Percentiles rank a stretch among this genome's conserved stretches.
These are phyloP conservation scores for Babesia bigemina DNA, from an alignment of 169 alveolate genomes.

Conservation along the genomic window DNA sequence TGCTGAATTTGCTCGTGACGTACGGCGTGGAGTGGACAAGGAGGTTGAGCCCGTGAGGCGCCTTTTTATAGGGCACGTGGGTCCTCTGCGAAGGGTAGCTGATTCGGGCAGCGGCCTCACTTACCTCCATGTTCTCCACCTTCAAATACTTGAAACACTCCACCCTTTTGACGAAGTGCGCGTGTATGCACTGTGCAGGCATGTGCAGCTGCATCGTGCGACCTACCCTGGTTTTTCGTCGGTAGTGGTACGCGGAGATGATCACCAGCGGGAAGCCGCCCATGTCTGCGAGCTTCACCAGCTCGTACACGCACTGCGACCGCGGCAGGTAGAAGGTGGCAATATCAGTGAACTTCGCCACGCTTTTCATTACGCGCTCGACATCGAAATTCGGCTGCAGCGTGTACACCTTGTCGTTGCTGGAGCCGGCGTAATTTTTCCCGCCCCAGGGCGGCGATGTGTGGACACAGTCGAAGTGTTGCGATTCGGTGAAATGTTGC, in stretches of 20 bases:
- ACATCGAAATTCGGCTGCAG: slow-evolving; percentile 22
- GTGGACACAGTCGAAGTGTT: slow-evolving; percentile 34
- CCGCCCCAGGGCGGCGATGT: slow-evolving; percentile 74
- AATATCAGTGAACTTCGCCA: slow-evolving; percentile 18
- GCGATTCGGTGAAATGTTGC: slow-evolving; percentile 20
- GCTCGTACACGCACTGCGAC: slow-evolving; percentile 51
- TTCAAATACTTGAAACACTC: slow-evolving; percentile 7
- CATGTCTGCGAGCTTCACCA: slow-evolving; percentile 23
- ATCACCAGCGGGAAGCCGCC: slow-evolving; percentile 34
- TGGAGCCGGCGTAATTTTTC: slow-evolving; percentile 37
- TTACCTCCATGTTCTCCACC: slow-evolving; percentile 3
- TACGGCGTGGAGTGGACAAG: slow-evolving; percentile 21
- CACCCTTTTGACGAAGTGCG: slow-evolving; percentile 28
- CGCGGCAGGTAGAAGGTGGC: slow-evolving; percentile 52
- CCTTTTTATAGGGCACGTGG: slow-evolving; percentile 1
- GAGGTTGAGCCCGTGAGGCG: slow-evolving; percentile 7
- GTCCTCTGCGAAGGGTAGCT: background rate
- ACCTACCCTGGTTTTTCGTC: slow-evolving; percentile 23
- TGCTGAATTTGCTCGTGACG: background rate
- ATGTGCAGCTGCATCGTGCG: background rate
- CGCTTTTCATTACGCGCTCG: slow-evolving; percentile 18
- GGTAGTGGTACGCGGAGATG: slow-evolving; percentile 22
- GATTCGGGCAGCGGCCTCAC: background rate
- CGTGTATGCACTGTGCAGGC: slow-evolving; percentile 23
- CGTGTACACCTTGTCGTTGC: slow-evolving; percentile 13